Evolutionary conservation across 306 rosid genomes (phyloP).

Genomic region (Cicer arietinum): DNA sequence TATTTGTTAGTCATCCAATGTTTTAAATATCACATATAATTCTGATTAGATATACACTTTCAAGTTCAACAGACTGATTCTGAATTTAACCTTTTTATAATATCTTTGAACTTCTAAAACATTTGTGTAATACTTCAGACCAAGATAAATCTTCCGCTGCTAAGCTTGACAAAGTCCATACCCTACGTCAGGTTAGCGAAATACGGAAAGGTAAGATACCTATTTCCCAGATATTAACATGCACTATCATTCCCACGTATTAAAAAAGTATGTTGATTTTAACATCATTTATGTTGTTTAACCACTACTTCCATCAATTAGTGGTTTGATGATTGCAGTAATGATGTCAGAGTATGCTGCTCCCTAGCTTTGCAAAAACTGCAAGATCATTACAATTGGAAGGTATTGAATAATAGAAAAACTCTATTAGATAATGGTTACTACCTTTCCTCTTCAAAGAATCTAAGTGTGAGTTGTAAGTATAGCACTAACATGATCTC

Average conservation of each 20-base stretch:
- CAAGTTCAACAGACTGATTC: not conserved
- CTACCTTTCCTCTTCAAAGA: slow-evolving; percentile 5
- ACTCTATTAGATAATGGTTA: slow-evolving; percentile 14
- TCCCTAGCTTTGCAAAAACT: slow-evolving; percentile 68
- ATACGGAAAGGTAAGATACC: slow-evolving; percentile 68
- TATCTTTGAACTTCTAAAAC: slow-evolving; percentile 30
- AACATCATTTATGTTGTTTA: slow-evolving; percentile 43
- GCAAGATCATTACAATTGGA: slow-evolving; percentile 72
- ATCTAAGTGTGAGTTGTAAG: not conserved
- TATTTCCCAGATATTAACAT: slow-evolving; percentile 15
- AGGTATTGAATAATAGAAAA: slow-evolving; percentile 57
- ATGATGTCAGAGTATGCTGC: slow-evolving; percentile 79
- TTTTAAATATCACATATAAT: slow-evolving; percentile 19
- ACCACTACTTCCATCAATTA: slow-evolving; percentile 75
- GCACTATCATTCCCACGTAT: slow-evolving; percentile 1
- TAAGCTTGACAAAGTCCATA: slow-evolving; percentile 61
- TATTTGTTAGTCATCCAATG: not conserved
- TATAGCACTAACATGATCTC: not conserved
- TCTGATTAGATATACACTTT: slow-evolving; percentile 28
- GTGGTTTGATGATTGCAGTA: slow-evolving; percentile 96
- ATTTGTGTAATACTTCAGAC: slow-evolving; percentile 56
- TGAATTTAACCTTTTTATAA: slow-evolving; percentile 10
- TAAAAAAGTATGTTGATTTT: slow-evolving; percentile 34
- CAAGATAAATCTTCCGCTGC: slow-evolving; percentile 65
- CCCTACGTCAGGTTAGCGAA: slow-evolving; percentile 77